Evolutionary conservation across 2,329 filamentous ascomycete species (phyloP), one percentile per base, ranked within the genome.

Genomic region (Fusarium scirpi): DNA sequence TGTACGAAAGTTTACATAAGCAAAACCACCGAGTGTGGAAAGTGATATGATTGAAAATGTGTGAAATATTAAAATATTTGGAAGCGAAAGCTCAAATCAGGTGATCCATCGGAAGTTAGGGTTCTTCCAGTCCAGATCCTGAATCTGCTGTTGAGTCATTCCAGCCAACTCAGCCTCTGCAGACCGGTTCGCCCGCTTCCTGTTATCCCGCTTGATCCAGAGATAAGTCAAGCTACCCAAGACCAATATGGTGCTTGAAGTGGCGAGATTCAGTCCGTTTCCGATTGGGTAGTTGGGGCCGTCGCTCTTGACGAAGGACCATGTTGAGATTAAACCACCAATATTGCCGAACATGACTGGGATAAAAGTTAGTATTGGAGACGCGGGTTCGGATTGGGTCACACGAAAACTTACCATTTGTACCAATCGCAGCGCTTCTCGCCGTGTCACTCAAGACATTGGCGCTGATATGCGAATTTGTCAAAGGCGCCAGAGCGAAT

Each of bases 361-460:
- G 13, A 41, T 4, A 8, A 16, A 24, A 15, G 30, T 62, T 16
- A 62, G 57, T 5, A 7, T 12, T 8, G 1, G 8, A 24, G 7
- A 5, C n/a, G 6, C 5, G 5, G 24, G 24, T 24, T 11, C 2
- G 2, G 18, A 38, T n/a, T 4, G 3, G 3, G 4, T 5, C 1
- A 10, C 2, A 5, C 1, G 9, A 3, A 1, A 27, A 62, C 38
- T 0, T 43, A 67, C 62, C 52, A 49, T 88, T 89, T 0, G 86
- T 87, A 13, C 87, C 90, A 46, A 93, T 91, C 6, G 89, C 90
- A 1, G 89, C 85, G 12, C 87, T 88, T 16, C 91, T 85, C 0
- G 91, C 89, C 0, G 91, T 92, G 71, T 93, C 91, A 6, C 88
- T 89, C 10, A 92, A 86, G 0, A 93, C 90, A 70, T 93, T 93